Conservation (phyloP, 306 rosid species). For the Sphenostylis stenocarpa region DNA sequence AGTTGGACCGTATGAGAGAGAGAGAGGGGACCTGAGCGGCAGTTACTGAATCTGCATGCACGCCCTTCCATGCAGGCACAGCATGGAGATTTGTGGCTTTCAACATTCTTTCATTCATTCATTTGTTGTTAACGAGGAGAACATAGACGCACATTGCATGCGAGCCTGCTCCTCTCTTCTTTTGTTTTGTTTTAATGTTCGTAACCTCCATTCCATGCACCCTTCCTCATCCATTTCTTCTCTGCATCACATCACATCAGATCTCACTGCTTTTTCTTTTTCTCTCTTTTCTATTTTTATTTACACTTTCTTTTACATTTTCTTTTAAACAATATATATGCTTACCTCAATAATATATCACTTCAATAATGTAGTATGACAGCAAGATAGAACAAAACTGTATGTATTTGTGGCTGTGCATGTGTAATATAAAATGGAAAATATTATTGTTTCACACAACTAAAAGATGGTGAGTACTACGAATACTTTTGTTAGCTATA, state of each 20-base stretch:
- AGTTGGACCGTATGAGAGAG: constrained; percentile 28
- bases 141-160: neutral
- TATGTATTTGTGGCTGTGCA: no score
- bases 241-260: no score
- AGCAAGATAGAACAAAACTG: no score
- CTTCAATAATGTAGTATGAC: no score
- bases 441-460: no score
- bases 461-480: no score
- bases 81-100: constrained; percentile 33
- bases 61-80: constrained; percentile 38
- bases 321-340: no score
- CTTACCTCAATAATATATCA: neutral
- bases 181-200: constrained; percentile 20
- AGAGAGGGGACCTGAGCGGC: constrained; percentile 19
- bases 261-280: neutral
- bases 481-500: no score
- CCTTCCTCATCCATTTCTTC: neutral
- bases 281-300: neutral
- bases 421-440: no score
- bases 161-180: constrained; percentile 2
- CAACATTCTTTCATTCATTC: neutral
- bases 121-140: neutral
- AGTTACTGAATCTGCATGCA: constrained; percentile 39
- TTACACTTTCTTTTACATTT: neutral
- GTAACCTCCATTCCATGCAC: neutral